These are phyloP conservation scores for Phalaenopsis equestris DNA, from an alignment of 106 monocot genomes.

Conservation along the genomic window DNA sequence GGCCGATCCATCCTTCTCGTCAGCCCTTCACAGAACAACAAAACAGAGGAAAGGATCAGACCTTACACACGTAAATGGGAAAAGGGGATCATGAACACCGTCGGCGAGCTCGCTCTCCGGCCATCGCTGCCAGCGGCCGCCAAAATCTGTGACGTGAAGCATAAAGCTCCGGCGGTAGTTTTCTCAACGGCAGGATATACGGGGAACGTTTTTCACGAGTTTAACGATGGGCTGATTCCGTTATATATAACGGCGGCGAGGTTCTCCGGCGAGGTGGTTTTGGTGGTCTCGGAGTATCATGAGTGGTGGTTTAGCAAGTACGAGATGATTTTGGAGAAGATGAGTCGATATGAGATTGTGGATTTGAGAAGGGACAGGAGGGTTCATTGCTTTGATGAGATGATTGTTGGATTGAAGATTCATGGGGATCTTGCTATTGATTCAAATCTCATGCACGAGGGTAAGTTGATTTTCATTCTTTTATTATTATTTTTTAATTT, in stretches of 20 bases:
- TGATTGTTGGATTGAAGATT: slow-evolving; percentile 67
- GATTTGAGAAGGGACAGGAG: slow-evolving; percentile 49
- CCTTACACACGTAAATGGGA: slow-evolving; percentile 74
- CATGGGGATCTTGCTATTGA: slow-evolving; percentile 77
- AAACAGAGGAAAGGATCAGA: slow-evolving; percentile 28
- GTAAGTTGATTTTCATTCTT: slow-evolving; percentile 12
- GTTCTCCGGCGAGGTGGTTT: slow-evolving; percentile 58
- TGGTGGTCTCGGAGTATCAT: slow-evolving; percentile 67
- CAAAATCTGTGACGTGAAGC: slow-evolving; percentile 44
- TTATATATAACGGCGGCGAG: slow-evolving; percentile 59
- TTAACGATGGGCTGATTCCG: slow-evolving; percentile 77
- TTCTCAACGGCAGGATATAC: slow-evolving; percentile 97
- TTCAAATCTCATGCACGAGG: slow-evolving; percentile 49
- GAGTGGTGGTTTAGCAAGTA: slow-evolving; percentile 67
- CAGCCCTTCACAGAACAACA: background rate
- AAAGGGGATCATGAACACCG: slow-evolving; percentile 28
- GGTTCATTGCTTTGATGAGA: slow-evolving; percentile 76
- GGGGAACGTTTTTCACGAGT: slow-evolving; percentile 79
- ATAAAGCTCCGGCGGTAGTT: slow-evolving; percentile 61
- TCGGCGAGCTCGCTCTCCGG: slow-evolving; percentile 33
- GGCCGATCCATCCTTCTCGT: no score
- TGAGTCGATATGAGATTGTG: slow-evolving; percentile 55
- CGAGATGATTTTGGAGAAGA: slow-evolving; percentile 21
- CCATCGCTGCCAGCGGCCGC: background rate
- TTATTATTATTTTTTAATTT: background rate